A percentile compares a stretch with the other conserved stretches of the same genome.
phyloP scores from a whole-genome alignment of 495 filamentous ascomycete species.

The Tuber microsphaerosporum region DNA sequence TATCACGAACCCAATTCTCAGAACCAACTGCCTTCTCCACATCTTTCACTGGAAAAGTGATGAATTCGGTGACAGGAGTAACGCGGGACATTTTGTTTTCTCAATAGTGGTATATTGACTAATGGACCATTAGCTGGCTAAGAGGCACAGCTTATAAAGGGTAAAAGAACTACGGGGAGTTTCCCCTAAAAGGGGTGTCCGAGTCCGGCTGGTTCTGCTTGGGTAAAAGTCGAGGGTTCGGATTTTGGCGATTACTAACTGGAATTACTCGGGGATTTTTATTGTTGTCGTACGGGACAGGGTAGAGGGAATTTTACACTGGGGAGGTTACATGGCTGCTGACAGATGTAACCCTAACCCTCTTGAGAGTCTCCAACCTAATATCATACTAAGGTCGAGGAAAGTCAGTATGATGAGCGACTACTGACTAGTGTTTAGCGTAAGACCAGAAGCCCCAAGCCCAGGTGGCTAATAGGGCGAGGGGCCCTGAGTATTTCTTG shows the following conservation, averaged over 20 bases:
- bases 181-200: neutral
- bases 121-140: neutral
- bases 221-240: neutral
- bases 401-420: too few species aligned
- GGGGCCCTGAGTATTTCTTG: neutral
- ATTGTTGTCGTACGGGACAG: neutral
- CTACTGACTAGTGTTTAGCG: neutral
- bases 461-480: neutral
- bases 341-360: neutral
- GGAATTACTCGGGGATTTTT: conserved; percentile 1
- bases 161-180: neutral
- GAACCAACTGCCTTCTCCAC: conserved; percentile 16
- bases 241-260: neutral
- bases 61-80: conserved; percentile 22
- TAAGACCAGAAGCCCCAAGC: neutral
- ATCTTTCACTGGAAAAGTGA: conserved; percentile 14
- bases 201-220: neutral
- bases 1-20: conserved; percentile 14
- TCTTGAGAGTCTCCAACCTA: neutral
- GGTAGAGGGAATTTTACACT: neutral
- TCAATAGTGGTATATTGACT: neutral
- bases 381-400: neutral
- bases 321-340: neutral
- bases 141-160: neutral
- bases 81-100: neutral